Base-by-base conservation (phyloP, 169 alveolate genomes). In the Plasmodium adleri region DNA sequence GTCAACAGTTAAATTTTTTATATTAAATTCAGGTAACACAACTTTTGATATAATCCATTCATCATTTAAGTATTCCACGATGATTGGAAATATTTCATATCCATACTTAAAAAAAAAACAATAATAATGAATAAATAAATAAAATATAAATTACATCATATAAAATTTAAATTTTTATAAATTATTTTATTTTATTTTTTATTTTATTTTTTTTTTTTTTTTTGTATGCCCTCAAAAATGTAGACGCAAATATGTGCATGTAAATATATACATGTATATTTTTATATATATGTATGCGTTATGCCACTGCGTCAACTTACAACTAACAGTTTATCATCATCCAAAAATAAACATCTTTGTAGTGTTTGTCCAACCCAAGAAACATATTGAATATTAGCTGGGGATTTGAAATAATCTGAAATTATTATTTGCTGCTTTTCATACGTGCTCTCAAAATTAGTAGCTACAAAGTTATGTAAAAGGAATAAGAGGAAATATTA, bases 291-390 rank as follows among this genome's bases (percentile, higher is more conserved):
- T 50, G 45, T 62, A 74, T 47, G 8, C 60, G 12, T 22, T 56
- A 3, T 5, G 20, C n/a, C 54, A 10, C 13, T 45, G 13, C 24
- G 63, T 26, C 43, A 17, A 9, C 89, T 32, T 78, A 78, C 89
- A 49, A 78, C 89, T 70, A 78, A 54, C 13, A 78, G 76, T 17
- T 28, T 63, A 43, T 78, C 67, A 5, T 78, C 71, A 43, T 66
- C 89, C 12, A 78, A 8, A 32, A 78, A 78, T 50, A 78, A 58
- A 64, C 89, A 64, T 56, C 39, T 78, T 22, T 78, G 89, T 22
- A 78, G 63, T 15, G 89, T 78, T 52, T 78, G 89, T 0, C 89
- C 89, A 78, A 78, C 49, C 89, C 89, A 78, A 10, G 89, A 50
- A 56, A 78, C 67, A 62, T 52, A 78, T 45, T 78, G 78, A 32